These are phyloP conservation scores for Monosporozyma servazzii DNA, from an alignment of 805 yeast species.

Conservation along the genomic window DNA sequence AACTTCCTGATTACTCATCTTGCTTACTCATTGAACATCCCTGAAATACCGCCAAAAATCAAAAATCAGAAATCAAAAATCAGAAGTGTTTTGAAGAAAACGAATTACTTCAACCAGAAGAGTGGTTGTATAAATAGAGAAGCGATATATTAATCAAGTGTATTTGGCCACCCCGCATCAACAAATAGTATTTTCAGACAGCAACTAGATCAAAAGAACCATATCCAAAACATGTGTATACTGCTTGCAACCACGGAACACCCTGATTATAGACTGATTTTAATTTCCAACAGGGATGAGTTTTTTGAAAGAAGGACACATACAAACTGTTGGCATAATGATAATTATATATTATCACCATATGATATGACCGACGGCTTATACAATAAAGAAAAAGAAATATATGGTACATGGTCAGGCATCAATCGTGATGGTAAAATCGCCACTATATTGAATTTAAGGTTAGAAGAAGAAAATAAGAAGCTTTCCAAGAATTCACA, in stretches of 20 bases:
- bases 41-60: background rate
- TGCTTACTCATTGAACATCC: background rate
- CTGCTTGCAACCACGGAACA: slow-evolving; percentile 57
- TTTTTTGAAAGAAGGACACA: slow-evolving; percentile 65
- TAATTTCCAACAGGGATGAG: slow-evolving; percentile 85
- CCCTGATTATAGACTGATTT: slow-evolving; percentile 63
- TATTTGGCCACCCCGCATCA: background rate
- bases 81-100: background rate
- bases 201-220: background rate
- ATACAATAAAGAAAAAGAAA: slow-evolving; percentile 21
- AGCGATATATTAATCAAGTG: background rate
- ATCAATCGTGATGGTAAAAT: slow-evolving; percentile 47
- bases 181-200: background rate
- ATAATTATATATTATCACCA: slow-evolving; percentile 47
- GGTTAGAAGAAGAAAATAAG: slow-evolving; percentile 32
- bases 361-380: slow-evolving; percentile 39
- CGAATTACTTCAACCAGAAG: background rate
- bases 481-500: background rate
- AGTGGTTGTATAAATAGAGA: background rate
- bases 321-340: slow-evolving; percentile 36
- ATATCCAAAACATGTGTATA: slow-evolving; percentile 58
- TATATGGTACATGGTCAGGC: slow-evolving; percentile 91
- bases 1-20: background rate
- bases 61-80: background rate
- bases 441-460: slow-evolving; percentile 66